Percentiles rank a stretch among this genome's conserved stretches.
Conservation (phyloP, 306 rosid genomes). For the Geum urbanum region DNA sequence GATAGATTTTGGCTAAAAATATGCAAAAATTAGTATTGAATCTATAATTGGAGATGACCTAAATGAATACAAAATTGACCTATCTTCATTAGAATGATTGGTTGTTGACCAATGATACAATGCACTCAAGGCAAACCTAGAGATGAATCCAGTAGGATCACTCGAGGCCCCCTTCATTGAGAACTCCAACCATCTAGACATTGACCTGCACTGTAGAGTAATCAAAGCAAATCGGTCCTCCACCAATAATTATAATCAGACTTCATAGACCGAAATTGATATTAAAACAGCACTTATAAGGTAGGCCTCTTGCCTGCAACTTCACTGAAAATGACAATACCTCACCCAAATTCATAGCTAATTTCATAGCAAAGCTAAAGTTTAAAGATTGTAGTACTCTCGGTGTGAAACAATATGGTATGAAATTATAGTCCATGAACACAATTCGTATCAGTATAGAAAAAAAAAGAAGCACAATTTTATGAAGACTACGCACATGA, state of each 20-base stretch:
- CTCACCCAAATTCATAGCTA: not conserved
- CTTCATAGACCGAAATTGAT: conserved; percentile 4
- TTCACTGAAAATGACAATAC: not conserved
- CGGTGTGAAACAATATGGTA: not conserved
- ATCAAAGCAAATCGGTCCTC: not conserved
- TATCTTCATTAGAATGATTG: not conserved
- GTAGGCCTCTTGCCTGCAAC: not conserved
- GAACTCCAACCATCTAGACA: not conserved
- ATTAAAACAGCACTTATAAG: not conserved
- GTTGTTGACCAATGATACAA: not conserved
- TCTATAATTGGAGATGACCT: no score
- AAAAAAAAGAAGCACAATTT: not conserved
- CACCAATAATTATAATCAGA: not conserved
- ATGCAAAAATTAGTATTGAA: no score
- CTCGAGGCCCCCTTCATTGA: not conserved
- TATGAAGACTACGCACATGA: not conserved
- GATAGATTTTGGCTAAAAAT: no score
- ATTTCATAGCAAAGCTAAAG: not conserved
- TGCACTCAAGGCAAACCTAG: not conserved
- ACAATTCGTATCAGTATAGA: not conserved
- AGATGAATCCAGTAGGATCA: not conserved
- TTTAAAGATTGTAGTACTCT: not conserved
- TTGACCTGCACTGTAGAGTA: not conserved
- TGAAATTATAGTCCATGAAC: conserved; percentile 5
- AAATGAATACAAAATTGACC: not conserved